Base-by-base conservation (phyloP, 2,329 filamentous ascomycete species). In the Hypoxylon sp. region DNA sequence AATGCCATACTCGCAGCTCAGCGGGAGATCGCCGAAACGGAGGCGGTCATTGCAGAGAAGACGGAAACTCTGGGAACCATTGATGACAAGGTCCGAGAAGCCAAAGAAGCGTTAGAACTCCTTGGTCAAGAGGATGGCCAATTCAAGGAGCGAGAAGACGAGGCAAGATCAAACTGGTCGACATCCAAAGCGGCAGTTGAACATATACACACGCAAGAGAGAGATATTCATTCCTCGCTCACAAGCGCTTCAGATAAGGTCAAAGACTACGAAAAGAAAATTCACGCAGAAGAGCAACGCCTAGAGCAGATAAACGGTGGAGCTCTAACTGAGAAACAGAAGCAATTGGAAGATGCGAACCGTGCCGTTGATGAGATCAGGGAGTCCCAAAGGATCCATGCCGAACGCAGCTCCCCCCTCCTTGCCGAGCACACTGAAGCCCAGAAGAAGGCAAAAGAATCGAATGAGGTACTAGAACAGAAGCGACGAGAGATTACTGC, bases 241-340 rank as follows among this genome's bases (percentile, higher is more conserved):
- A 83, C 79, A 51, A 71, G 70, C 9, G 79, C 80, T 25, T 74
- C 80, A 19, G 67, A 71, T 2, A 75, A 76, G 13, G 76, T 80
- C 16, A 71, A 70, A 41, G 67, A 74, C 0, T 72, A 75, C 26
- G 71, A 81, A 51, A 61, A 55, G 2, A 77, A 78, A 35, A 83
- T 86, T 38, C 63, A 67, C 2, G 74, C 77, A 3, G 86, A 90
- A 66, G 75, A 81, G 59, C 68, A 73, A 36, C 84, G 86, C 3
- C 77, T 96, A 5, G 78, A 82, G 31, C 80, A 84, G 32, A 80
- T 83, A 2, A 87, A 88, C 61, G 90, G 91, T 26, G 88, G 88
- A 17, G 82, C 82, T 16, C 83, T 89, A 63, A 76, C 81, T 6
- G 75, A 79, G 56, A 90, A 85, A 63, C 71, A 82, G 25, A 73